phyloP scores from a whole-genome alignment of 1,284 basidiomycete genomes.

The Ustilago loliicola region DNA sequence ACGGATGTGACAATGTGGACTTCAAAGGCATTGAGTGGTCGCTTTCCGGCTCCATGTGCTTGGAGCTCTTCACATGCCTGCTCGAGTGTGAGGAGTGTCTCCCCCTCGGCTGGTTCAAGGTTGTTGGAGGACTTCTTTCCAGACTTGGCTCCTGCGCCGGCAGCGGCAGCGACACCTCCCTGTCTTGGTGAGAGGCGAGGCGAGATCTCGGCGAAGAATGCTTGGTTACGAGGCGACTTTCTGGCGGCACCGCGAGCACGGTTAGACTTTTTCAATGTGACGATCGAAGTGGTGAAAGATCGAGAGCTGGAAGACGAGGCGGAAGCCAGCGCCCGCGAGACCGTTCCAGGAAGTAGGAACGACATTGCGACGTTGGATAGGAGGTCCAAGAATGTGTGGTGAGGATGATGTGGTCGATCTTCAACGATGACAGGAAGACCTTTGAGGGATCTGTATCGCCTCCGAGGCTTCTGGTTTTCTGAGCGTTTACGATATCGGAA shows the following conservation, averaged over 20 bases:
- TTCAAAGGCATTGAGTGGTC: slow-evolving; percentile 66
- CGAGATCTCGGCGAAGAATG: slow-evolving; percentile 34
- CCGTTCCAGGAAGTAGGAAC: slow-evolving; percentile 17
- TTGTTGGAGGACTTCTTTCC: slow-evolving; percentile 36
- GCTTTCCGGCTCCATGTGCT: slow-evolving; percentile 29
- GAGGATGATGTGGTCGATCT: slow-evolving; percentile 4
- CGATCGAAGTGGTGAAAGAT: slow-evolving; percentile 41
- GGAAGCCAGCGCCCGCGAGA: slow-evolving; percentile 19
- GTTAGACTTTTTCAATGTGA: slow-evolving; percentile 49
- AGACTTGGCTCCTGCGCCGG: slow-evolving; percentile 16
- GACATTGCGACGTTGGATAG: slow-evolving; percentile 17
- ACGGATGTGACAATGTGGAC: slow-evolving; percentile 67
- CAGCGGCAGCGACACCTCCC: slow-evolving; percentile 18
- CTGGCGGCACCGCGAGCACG: slow-evolving; percentile 54
- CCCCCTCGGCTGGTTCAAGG: slow-evolving; percentile 43
- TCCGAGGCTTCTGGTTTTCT: background rate
- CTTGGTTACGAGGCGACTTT: slow-evolving; percentile 51
- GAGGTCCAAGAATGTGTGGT: background rate
- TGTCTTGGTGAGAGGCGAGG: slow-evolving; percentile 30
- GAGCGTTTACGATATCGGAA: slow-evolving; percentile 6
- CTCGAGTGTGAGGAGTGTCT: slow-evolving; percentile 48
- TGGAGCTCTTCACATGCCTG: slow-evolving; percentile 49
- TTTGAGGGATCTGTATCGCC: background rate
- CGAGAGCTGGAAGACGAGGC: slow-evolving; percentile 33
- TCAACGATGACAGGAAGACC: background rate